A percentile compares a stretch with the other conserved stretches of the same genome.
phyloP scores from a whole-genome alignment of 805 yeast species.

The Tetrapisispora phaffii region DNA sequence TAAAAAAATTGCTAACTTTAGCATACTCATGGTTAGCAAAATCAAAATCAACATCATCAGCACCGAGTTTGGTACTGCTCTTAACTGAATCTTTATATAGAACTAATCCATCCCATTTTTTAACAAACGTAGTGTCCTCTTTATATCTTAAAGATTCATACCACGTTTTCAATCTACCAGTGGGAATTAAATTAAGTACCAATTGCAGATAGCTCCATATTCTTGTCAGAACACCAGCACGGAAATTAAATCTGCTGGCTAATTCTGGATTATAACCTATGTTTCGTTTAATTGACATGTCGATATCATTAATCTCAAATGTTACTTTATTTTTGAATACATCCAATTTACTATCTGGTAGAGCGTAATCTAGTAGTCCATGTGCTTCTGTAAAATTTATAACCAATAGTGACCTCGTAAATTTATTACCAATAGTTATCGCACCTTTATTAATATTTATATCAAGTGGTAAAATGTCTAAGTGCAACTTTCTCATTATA shows the following conservation, averaged over 20 bases:
- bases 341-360: slow-evolving; percentile 46
- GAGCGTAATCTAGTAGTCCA: slow-evolving; percentile 49
- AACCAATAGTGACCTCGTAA: slow-evolving; percentile 64
- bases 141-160: slow-evolving; percentile 1
- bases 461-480: slow-evolving; percentile 50
- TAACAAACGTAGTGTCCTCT: slow-evolving; percentile 13
- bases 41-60: slow-evolving; percentile 27
- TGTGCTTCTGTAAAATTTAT: slow-evolving; percentile 45
- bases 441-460: slow-evolving; percentile 57
- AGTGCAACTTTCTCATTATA: slow-evolving; percentile 9
- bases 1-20: slow-evolving; percentile 58
- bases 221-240: slow-evolving; percentile 14
- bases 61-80: slow-evolving; percentile 25
- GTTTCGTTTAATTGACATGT: slow-evolving; percentile 59
- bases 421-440: slow-evolving; percentile 66
- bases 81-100: slow-evolving; percentile 45
- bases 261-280: slow-evolving; percentile 43
- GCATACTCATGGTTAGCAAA: slow-evolving; percentile 62
- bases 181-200: background rate
- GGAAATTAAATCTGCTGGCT: slow-evolving; percentile 14
- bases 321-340: slow-evolving; percentile 39
- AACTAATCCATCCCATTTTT: slow-evolving; percentile 68
- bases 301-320: slow-evolving; percentile 42
- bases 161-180: background rate
- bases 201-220: slow-evolving; percentile 12